Percentiles rank a stretch among this genome's conserved stretches.
Conservation (phyloP, 306 rosid genomes). For the Pachyrhizus erosus region DNA sequence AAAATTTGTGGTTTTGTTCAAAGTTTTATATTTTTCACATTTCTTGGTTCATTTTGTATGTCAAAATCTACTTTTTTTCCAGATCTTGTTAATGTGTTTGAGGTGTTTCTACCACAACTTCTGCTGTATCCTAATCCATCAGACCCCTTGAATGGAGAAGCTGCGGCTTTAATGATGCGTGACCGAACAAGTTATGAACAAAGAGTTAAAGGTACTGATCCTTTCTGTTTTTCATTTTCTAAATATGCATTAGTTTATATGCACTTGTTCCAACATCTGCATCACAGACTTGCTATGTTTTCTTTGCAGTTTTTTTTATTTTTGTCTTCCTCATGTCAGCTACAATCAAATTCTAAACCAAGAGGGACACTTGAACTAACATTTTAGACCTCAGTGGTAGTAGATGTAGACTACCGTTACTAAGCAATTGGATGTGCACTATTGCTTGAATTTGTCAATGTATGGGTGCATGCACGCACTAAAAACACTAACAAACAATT, state of each 20-base stretch:
- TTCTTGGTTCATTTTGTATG: slow-evolving; percentile 28
- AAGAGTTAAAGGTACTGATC: slow-evolving; percentile 55
- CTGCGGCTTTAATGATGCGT: slow-evolving; percentile 62
- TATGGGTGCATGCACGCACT: neutral
- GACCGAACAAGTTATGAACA: slow-evolving; percentile 50
- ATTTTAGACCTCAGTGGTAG: neutral
- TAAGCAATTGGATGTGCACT: neutral
- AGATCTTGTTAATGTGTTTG: slow-evolving; percentile 64
- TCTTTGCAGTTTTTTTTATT: neutral
- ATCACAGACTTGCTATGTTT: neutral
- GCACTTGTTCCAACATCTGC: neutral
- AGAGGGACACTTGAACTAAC: neutral
- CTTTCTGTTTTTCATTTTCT: slow-evolving; percentile 14
- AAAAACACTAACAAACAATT: neutral
- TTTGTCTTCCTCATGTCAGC: neutral
- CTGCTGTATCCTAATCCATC: slow-evolving; percentile 65
- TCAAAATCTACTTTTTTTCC: slow-evolving; percentile 32
- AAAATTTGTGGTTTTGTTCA: neutral
- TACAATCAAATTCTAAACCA: slow-evolving; percentile 15
- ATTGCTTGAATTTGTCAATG: neutral
- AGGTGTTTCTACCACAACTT: slow-evolving; percentile 60
- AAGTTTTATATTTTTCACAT: neutral
- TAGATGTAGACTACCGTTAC: neutral
- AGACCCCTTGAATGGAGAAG: slow-evolving; percentile 61
- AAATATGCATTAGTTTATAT: neutral